A percentile compares a stretch with the other conserved stretches of the same genome.
Conservation (phyloP, 1,284 basidiomycete species). For the Hymenochaete sp. region DNA sequence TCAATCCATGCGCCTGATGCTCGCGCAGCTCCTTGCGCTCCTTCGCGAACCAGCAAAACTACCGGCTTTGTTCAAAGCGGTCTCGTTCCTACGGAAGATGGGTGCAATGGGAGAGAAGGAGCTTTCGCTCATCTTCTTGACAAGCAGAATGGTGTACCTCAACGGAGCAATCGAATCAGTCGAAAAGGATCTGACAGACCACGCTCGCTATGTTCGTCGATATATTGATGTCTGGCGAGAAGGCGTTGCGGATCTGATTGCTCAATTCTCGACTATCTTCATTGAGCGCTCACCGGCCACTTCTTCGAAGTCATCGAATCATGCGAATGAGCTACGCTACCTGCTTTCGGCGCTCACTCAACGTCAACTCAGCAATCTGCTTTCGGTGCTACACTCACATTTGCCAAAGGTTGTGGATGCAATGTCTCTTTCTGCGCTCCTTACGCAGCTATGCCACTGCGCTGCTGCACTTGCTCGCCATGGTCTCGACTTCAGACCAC, state of each 20-base stretch:
- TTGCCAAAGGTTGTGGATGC: slow-evolving; percentile 47
- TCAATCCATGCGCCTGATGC: slow-evolving; percentile 64
- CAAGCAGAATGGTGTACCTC: slow-evolving; percentile 51
- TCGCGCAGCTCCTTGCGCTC: slow-evolving; percentile 67
- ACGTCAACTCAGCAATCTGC: slow-evolving; percentile 38
- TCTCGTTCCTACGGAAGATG: slow-evolving; percentile 80
- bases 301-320: slow-evolving; percentile 16
- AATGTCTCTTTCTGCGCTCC: slow-evolving; percentile 68
- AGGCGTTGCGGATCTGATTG: slow-evolving; percentile 84
- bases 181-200: slow-evolving; percentile 43
- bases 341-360: slow-evolving; percentile 46
- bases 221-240: slow-evolving; percentile 92
- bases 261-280: slow-evolving; percentile 86
- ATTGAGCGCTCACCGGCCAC: slow-evolving; percentile 44
- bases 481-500: slow-evolving; percentile 74
- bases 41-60: slow-evolving; percentile 83
- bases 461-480: slow-evolving; percentile 85
- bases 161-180: slow-evolving; percentile 35
- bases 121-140: slow-evolving; percentile 60
- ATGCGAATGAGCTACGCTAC: slow-evolving; percentile 24
- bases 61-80: slow-evolving; percentile 81
- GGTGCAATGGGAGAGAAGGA: slow-evolving; percentile 51
- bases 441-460: slow-evolving; percentile 90
- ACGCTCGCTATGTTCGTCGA: slow-evolving; percentile 70
- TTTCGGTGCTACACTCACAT: slow-evolving; percentile 41